Conservation (phyloP, 2,329 filamentous ascomycete genomes). For the Scedosporium aurantiacum region DNA sequence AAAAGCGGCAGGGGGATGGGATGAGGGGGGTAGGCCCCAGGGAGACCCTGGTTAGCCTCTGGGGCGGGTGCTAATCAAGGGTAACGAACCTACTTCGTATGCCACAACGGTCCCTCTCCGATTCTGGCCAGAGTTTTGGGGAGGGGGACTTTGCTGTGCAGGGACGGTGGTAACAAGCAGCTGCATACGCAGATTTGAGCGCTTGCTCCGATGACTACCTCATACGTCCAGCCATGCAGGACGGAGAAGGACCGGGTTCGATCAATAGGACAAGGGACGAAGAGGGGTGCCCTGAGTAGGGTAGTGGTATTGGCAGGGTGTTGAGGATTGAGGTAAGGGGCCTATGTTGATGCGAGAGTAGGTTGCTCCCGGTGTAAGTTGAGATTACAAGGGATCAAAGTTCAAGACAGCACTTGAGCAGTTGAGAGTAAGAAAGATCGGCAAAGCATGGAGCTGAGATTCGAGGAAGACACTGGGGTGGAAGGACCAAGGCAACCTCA, state of each 20-base stretch:
- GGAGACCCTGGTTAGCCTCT: slow-evolving; percentile 5
- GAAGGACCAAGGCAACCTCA: not conserved
- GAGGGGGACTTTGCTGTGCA: not conserved
- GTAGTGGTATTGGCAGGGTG: not conserved
- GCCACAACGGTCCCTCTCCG: not conserved
- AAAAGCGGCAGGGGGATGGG: slow-evolving; percentile 3
- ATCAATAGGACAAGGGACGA: not conserved
- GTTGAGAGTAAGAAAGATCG: not conserved
- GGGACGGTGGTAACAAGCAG: not conserved
- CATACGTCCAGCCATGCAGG: not conserved
- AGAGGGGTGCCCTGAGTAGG: not conserved
- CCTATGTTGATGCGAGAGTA: not conserved
- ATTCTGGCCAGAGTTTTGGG: not conserved
- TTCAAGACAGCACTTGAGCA: not conserved
- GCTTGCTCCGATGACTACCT: not conserved
- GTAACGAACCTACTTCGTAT: not conserved
- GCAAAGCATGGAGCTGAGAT: not conserved
- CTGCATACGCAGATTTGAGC: not conserved
- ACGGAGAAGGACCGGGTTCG: not conserved
- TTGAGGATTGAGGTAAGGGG: not conserved
- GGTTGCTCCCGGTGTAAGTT: not conserved
- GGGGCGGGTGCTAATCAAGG: slow-evolving; percentile 6
- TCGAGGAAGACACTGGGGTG: not conserved
- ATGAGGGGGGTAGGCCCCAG: slow-evolving; percentile 1
- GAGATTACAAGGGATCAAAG: slow-evolving; percentile 3